A percentile compares a stretch with the other conserved stretches of the same genome.
Evolutionary conservation across 1,284 basidiomycete species (phyloP).

Genomic region (Hymenochaete sp.): DNA sequence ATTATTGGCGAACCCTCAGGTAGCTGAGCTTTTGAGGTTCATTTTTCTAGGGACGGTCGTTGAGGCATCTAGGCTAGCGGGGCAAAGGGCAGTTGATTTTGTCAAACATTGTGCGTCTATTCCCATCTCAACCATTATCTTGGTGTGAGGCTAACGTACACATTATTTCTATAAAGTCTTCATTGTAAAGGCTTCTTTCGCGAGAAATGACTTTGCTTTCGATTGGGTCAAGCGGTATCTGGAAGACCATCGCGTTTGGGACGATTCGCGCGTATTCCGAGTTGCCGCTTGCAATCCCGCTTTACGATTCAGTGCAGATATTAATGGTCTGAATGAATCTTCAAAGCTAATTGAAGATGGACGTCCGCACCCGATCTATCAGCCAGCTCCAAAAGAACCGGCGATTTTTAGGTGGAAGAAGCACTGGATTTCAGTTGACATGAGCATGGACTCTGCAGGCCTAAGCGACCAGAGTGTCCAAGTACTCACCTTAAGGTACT

Average conservation of each 20-base stretch:
- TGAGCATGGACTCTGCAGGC: background rate
- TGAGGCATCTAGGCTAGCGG: constrained; percentile 4
- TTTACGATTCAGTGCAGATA: constrained; percentile 1
- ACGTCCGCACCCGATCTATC: constrained; percentile 12
- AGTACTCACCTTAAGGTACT: constrained; percentile 11
- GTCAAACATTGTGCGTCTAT: constrained; percentile 12
- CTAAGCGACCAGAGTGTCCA: background rate
- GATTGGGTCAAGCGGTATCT: constrained; percentile 16
- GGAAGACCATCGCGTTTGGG: constrained; percentile 11
- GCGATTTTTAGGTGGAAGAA: constrained; percentile 11
- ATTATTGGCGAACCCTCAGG: constrained; percentile 9
- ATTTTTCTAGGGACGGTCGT: constrained; percentile 14
- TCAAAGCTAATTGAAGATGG: constrained; percentile 4
- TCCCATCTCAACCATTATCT: background rate
- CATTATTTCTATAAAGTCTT: constrained; percentile 7
- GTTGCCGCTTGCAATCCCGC: constrained; percentile 12
- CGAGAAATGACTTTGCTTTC: constrained; percentile 12
- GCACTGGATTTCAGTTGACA: constrained; percentile 14
- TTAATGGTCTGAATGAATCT: background rate
- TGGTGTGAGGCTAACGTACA: background rate
- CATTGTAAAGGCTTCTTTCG: constrained; percentile 14
- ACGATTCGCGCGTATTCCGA: constrained; percentile 14
- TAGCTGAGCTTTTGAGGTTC: constrained; percentile 13
- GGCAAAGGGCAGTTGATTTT: constrained; percentile 11
- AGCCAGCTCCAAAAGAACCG: constrained; percentile 13